Percentiles rank a stretch among this genome's conserved stretches.
Conservation (phyloP, 495 filamentous ascomycete species). For the Venustampulla echinocandica region DNA sequence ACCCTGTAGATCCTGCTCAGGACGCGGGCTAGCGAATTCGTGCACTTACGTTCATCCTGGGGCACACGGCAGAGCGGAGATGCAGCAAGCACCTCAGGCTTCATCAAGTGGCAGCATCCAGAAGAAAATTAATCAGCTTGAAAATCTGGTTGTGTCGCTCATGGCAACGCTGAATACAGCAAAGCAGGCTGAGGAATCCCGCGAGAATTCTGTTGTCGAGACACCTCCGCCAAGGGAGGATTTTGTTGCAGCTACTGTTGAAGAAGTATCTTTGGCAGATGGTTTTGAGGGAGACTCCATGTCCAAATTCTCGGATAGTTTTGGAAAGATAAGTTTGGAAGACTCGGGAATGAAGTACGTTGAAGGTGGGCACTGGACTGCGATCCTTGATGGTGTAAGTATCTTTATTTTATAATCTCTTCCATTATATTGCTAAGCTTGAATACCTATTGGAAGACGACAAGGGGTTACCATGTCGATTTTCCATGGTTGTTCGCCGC, state of each 20-base stretch:
- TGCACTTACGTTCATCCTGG: slow-evolving; percentile 28
- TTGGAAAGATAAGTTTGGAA: neutral
- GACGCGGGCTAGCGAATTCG: slow-evolving; percentile 28
- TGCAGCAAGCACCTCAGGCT: neutral
- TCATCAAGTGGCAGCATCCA: neutral
- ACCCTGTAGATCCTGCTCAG: slow-evolving; percentile 25
- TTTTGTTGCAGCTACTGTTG: neutral
- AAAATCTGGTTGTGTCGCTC: neutral
- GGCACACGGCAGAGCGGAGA: slow-evolving; percentile 15
- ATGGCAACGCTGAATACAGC: neutral
- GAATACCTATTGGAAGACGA: no score
- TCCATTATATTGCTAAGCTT: no score
- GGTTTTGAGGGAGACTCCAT: no score
- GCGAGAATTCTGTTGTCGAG: neutral
- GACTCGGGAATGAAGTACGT: neutral
- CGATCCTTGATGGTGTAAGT: neutral
- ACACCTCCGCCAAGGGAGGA: neutral
- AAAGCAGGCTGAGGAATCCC: neutral
- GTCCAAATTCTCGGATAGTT: no score
- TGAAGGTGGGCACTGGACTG: neutral
- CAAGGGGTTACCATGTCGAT: no score
- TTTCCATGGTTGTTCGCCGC: no score
- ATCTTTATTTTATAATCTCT: no score
- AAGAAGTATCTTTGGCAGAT: neutral
- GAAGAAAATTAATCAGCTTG: neutral